Conservation (phyloP, 1,139 yeast genomes). For the Arxiozyma slooffiae region DNA sequence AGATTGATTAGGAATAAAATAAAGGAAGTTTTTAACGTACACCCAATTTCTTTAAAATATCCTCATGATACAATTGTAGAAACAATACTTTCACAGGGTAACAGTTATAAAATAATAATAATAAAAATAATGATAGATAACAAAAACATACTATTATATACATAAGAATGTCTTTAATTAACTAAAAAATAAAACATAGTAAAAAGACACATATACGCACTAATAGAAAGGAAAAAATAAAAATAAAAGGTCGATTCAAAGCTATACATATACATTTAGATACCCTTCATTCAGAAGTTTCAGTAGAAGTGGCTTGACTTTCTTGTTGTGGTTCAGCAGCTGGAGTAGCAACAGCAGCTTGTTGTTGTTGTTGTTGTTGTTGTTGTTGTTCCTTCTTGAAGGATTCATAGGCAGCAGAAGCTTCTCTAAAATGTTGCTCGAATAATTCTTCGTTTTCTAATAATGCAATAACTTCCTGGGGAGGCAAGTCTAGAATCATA, state of each 20-base stretch:
- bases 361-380: conserved; percentile 14
- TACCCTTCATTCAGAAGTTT: conserved; percentile 3
- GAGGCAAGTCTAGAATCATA: conserved; percentile 95
- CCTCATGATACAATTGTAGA: too few species aligned
- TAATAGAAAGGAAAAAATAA: background rate
- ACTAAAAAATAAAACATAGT: background rate
- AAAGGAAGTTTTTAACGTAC: too few species aligned
- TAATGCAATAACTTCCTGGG: conserved; percentile 79
- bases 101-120: background rate
- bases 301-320: background rate
- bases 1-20: too few species aligned
- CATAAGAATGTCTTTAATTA: background rate
- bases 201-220: background rate
- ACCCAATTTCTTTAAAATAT: too few species aligned
- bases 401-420: conserved; percentile 85
- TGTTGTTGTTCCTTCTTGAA: conserved; percentile 43
- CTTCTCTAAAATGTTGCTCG: conserved; percentile 89
- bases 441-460: conserved; percentile 85
- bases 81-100: background rate
- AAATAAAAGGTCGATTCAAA: background rate
- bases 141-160: too few species aligned
- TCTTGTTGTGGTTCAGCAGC: conserved; percentile 2
- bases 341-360: conserved; percentile 5
- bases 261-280: background rate
- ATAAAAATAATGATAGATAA: background rate